Conservation (phyloP, 208 protist genomes). For the Porcisia deanei region DNA sequence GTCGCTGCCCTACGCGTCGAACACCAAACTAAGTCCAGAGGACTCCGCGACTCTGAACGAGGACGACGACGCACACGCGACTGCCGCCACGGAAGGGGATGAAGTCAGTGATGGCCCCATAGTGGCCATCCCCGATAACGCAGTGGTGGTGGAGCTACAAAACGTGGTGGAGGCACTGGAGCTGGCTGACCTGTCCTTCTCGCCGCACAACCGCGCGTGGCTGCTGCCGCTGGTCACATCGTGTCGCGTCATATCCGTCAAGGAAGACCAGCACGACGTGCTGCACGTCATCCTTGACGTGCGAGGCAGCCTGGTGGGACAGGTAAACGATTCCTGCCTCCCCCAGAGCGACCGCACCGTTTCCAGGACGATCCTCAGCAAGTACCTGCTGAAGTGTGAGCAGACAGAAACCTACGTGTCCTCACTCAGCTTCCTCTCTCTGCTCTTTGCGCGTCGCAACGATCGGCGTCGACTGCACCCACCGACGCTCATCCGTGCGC, state of each 20-base stretch:
- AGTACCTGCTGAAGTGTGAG: constrained; percentile 48
- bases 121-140: constrained; percentile 62
- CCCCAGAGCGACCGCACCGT: constrained; percentile 73
- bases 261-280: constrained; percentile 58
- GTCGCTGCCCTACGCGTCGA: constrained; percentile 21
- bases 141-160: constrained; percentile 81
- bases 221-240: constrained; percentile 77
- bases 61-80: neutral
- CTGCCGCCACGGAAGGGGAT: constrained; percentile 23
- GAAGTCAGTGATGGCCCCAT: constrained; percentile 26
- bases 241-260: constrained; percentile 63
- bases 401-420: constrained; percentile 37
- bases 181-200: constrained; percentile 65
- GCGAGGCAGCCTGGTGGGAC: constrained; percentile 65
- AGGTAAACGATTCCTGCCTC: constrained; percentile 48
- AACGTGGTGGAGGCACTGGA: constrained; percentile 64
- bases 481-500: constrained; percentile 66
- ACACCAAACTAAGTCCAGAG: constrained; percentile 7
- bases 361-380: constrained; percentile 59
- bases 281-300: constrained; percentile 75
- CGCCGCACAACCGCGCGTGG: constrained; percentile 79
- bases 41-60: neutral
- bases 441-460: constrained; percentile 54
- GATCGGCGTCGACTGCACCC: constrained; percentile 69
- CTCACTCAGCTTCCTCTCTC: constrained; percentile 42